Evolutionary conservation across 768 basidiomycete species (phyloP).

Genomic region (Candolleomyces aberdarensis): DNA sequence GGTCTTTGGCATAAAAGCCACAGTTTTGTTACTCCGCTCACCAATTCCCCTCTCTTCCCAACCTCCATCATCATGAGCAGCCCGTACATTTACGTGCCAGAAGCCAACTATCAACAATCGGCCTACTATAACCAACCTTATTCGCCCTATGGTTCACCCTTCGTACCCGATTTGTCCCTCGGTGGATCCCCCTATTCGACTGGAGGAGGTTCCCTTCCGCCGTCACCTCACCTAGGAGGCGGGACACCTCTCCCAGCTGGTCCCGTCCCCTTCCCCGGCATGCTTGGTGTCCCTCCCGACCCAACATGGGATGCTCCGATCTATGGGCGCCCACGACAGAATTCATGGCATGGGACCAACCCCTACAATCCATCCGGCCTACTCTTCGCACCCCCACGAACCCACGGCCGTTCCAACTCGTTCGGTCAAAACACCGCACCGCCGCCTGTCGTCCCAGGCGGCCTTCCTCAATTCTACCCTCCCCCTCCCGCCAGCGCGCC

Average conservation of each 20-base stretch:
- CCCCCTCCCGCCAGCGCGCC: neutral
- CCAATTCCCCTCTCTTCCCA: neutral
- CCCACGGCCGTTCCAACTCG: constrained; percentile 14
- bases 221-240: constrained; percentile 16
- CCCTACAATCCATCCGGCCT: neutral
- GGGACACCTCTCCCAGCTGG: constrained; percentile 17
- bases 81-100: constrained; percentile 43
- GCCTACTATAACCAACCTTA: constrained; percentile 23
- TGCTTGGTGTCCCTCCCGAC: neutral
- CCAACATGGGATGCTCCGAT: constrained; percentile 14
- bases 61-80: constrained; percentile 17
- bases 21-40: neutral
- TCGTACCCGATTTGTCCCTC: constrained; percentile 37
- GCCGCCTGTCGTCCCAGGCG: neutral
- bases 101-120: constrained; percentile 25
- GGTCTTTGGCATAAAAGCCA: neutral
- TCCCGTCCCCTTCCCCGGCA: constrained; percentile 10
- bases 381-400: constrained; percentile 10
- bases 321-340: constrained; percentile 22
- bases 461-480: neutral
- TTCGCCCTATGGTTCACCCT: constrained; percentile 36
- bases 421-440: constrained; percentile 4
- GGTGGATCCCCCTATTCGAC: constrained; percentile 33
- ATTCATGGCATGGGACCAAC: constrained; percentile 21
- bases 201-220: constrained; percentile 18